These are phyloP conservation scores for Corinectria fuckeliana DNA, from an alignment of 2,329 filamentous ascomycete genomes.

Conservation along the genomic window DNA sequence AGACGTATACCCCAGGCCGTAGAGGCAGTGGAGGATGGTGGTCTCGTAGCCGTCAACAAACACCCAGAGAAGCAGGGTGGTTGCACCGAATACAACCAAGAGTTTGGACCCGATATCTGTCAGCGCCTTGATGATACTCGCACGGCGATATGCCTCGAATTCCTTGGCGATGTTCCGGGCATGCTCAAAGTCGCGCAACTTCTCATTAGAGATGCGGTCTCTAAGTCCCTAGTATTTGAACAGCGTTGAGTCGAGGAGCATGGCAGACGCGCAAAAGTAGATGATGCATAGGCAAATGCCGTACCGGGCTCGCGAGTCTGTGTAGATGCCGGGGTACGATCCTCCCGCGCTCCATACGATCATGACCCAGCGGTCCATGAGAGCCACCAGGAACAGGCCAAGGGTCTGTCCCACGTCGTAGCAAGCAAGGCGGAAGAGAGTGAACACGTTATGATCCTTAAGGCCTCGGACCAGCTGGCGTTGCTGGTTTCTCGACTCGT, in stretches of 20 bases:
- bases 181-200: conserved; percentile 15
- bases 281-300: conserved; percentile 27
- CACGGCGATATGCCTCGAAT: conserved; percentile 14
- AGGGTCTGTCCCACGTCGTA: conserved; percentile 29
- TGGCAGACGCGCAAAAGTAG: conserved; percentile 26
- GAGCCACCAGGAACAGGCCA: conserved; percentile 22
- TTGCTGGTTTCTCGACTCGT: conserved; percentile 20
- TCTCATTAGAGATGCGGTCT: conserved; percentile 20
- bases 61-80: conserved; percentile 17
- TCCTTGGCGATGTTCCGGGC: conserved; percentile 8
- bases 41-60: conserved; percentile 16
- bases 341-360: conserved; percentile 24
- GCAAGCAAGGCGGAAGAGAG: conserved; percentile 22
- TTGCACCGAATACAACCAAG: conserved; percentile 17
- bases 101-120: conserved; percentile 17
- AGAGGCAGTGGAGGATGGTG: conserved; percentile 19
- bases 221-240: conserved; percentile 27
- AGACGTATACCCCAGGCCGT: conserved; percentile 14
- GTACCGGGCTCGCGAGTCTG: conserved; percentile 20
- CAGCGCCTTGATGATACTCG: conserved; percentile 16
- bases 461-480: conserved; percentile 19
- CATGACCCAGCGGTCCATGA: conserved; percentile 32
- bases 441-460: conserved; percentile 25
- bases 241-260: conserved; percentile 23
- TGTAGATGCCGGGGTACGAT: conserved; percentile 27